A percentile compares a stretch with the other conserved stretches of the same genome.
Conservation (phyloP, 1,139 yeast species). For the Debaryomyces robertsiae region DNA sequence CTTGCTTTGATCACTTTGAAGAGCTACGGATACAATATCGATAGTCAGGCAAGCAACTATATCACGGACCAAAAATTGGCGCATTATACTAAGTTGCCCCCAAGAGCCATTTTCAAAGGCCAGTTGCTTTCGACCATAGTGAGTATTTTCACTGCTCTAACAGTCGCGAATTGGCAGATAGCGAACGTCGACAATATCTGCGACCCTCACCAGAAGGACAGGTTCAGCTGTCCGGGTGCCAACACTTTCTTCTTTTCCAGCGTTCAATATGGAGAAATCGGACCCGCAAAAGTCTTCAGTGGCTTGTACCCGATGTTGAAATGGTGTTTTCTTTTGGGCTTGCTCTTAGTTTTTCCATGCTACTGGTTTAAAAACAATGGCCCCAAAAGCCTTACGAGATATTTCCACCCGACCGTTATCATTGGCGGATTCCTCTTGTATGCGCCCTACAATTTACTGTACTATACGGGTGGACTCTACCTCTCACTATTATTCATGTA, state of each 20-base stretch:
- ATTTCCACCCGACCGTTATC: constrained; percentile 51
- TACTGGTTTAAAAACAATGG: constrained; percentile 33
- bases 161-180: constrained; percentile 34
- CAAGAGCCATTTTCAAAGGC: constrained; percentile 36
- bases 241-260: constrained; percentile 36
- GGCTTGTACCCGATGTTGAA: constrained; percentile 36
- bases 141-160: constrained; percentile 27
- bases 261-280: constrained; percentile 40
- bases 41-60: constrained; percentile 39
- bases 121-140: constrained; percentile 34
- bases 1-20: constrained; percentile 40
- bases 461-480: constrained; percentile 54
- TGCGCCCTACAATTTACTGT: constrained; percentile 60
- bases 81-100: constrained; percentile 38
- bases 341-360: constrained; percentile 30
- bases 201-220: constrained; percentile 28
- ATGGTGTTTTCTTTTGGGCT: constrained; percentile 38
- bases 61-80: constrained; percentile 40
- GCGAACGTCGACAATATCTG: constrained; percentile 30
- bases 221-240: constrained; percentile 37
- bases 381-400: constrained; percentile 31
- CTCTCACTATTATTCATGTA: constrained; percentile 55
- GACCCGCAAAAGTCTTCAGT: constrained; percentile 36
- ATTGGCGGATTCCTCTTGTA: constrained; percentile 49
- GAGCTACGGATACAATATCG: constrained; percentile 42